Percentiles rank a stretch among this genome's conserved stretches.
Evolutionary conservation across 2,329 filamentous ascomycete genomes (phyloP).

Genomic region (Drechmeria coniospora): DNA sequence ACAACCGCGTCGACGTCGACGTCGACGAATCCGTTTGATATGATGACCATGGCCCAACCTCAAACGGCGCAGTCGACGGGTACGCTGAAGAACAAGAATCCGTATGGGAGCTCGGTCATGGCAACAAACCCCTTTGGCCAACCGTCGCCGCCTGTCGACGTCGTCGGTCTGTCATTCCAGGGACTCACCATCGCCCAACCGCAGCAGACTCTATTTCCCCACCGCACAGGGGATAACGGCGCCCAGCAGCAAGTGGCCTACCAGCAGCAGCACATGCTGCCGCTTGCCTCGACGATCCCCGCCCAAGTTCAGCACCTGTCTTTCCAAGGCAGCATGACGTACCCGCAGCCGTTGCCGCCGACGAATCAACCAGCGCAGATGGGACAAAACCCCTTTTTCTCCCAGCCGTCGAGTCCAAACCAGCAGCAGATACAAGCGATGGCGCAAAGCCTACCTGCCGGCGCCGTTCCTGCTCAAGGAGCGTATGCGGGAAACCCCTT

Average conservation of each 20-base stretch:
- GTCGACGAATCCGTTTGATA: slow-evolving; percentile 56
- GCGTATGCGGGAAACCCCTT: slow-evolving; percentile 31
- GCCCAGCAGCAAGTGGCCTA: slow-evolving; percentile 23
- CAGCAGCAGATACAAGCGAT: slow-evolving; percentile 12
- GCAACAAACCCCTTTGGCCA: slow-evolving; percentile 56
- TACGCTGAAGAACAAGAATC: slow-evolving; percentile 41
- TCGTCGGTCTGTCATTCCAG: slow-evolving; percentile 56
- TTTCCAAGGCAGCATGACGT: slow-evolving; percentile 28
- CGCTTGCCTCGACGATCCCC: slow-evolving; percentile 24
- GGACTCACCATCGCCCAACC: slow-evolving; percentile 49
- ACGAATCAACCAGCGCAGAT: slow-evolving; percentile 22
- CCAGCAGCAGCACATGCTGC: slow-evolving; percentile 27
- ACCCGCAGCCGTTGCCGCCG: slow-evolving; percentile 20
- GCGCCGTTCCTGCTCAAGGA: slow-evolving; percentile 19
- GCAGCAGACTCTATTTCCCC: slow-evolving; percentile 51
- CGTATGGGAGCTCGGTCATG: slow-evolving; percentile 25
- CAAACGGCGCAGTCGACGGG: slow-evolving; percentile 53
- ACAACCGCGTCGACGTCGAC: slow-evolving; percentile 24
- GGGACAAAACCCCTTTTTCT: slow-evolving; percentile 38
- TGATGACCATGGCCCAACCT: slow-evolving; percentile 34
- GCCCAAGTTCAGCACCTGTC: slow-evolving; percentile 23
- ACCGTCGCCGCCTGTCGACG: slow-evolving; percentile 22
- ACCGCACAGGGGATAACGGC: slow-evolving; percentile 51
- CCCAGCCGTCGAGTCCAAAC: slow-evolving; percentile 17
- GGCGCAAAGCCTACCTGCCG: slow-evolving; percentile 23